phyloP scores from a whole-genome alignment of 768 basidiomycete species.

The Hericium alpestre region DNA sequence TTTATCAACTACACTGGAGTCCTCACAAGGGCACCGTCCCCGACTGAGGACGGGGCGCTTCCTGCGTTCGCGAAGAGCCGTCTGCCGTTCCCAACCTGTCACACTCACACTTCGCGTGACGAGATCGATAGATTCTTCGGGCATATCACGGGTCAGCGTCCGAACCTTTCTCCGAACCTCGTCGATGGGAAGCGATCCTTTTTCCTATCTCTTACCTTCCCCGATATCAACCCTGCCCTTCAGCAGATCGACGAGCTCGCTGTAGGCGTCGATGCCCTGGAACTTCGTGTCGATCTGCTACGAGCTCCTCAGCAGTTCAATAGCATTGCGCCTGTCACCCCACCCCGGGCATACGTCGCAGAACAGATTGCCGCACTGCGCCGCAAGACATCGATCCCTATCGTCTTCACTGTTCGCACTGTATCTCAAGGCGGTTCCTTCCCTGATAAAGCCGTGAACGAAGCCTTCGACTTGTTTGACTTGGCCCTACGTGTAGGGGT shows the following conservation, averaged over 20 bases:
- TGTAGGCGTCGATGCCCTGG: conserved; percentile 82
- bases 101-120: conserved; percentile 30
- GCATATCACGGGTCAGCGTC: conserved; percentile 65
- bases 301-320: conserved; percentile 38
- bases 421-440: conserved; percentile 84
- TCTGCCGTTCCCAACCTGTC: conserved; percentile 1
- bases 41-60: background rate
- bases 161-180: conserved; percentile 54
- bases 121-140: conserved; percentile 82
- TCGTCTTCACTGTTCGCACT: conserved; percentile 88
- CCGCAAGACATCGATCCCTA: conserved; percentile 66
- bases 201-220: conserved; percentile 89
- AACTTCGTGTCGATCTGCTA: conserved; percentile 88
- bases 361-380: conserved; percentile 74
- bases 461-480: conserved; percentile 64
- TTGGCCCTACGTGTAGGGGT: conserved; percentile 75
- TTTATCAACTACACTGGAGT: conserved; percentile 65
- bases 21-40: conserved; percentile 3
- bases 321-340: conserved; percentile 42
- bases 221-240: conserved; percentile 68
- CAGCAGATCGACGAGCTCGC: conserved; percentile 60
- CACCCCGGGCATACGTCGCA: conserved; percentile 62
- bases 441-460: conserved; percentile 65
- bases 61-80: conserved; percentile 9
- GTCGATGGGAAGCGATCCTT: conserved; percentile 57